These are phyloP conservation scores for Fraxinus ornus DNA, from an alignment of 305 asterid species.

Conservation along the genomic window DNA sequence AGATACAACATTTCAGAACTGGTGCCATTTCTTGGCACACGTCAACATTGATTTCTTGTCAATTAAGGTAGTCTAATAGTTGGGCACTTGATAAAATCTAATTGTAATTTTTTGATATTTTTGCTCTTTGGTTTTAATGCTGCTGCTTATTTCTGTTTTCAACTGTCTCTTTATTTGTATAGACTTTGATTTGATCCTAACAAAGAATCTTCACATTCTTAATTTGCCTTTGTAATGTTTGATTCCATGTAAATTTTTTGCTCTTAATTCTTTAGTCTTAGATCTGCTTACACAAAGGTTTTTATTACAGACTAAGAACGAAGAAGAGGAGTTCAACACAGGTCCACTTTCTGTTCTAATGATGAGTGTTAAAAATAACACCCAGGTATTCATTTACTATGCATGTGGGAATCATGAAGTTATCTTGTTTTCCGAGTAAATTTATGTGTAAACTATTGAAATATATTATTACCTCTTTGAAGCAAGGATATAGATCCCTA, in stretches of 20 bases:
- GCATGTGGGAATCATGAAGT: not conserved
- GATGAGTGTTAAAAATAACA: constrained; percentile 93
- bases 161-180: not conserved
- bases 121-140: not conserved
- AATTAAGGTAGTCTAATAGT: not conserved
- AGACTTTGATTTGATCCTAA: not conserved
- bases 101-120: not conserved
- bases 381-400: constrained; percentile 51
- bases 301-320: constrained; percentile 57
- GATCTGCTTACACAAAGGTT: not conserved
- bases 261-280: not conserved
- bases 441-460: not conserved
- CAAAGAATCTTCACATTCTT: not conserved
- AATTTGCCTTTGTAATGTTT: not conserved
- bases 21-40: not conserved
- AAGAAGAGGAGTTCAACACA: constrained; percentile 95
- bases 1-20: not conserved
- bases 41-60: not conserved
- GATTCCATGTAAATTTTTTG: not conserved
- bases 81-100: not conserved
- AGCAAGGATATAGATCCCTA: not conserved
- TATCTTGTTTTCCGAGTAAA: not conserved
- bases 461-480: not conserved
- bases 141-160: not conserved
- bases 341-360: constrained; percentile 89